A percentile compares a stretch with the other conserved stretches of the same genome.
These are phyloP conservation scores for Chrysanthemum seticuspe DNA, from an alignment of 129 eudicot genomes.

Conservation along the genomic window DNA sequence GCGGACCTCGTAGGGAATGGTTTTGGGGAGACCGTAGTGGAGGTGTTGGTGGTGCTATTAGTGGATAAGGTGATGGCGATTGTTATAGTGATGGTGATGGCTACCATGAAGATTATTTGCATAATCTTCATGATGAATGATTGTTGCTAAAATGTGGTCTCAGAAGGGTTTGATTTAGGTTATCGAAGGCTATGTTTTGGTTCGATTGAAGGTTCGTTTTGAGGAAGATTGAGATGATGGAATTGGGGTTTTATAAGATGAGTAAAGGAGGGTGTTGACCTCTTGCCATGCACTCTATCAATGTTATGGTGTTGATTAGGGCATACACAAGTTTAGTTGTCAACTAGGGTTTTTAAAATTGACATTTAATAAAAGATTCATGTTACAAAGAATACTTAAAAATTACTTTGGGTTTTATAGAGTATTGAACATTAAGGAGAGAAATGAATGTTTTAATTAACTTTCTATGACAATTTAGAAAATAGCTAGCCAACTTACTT, in stretches of 20 bases:
- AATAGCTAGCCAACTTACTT: too few species aligned
- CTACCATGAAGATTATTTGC: conserved; percentile 39
- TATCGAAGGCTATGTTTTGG: neutral
- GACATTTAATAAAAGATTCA: too few species aligned
- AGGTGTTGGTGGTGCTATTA: neutral
- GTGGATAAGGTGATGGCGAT: conserved; percentile 30
- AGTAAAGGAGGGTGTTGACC: conserved; percentile 26
- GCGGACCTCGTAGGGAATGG: conserved; percentile 21
- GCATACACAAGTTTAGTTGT: conserved; percentile 28
- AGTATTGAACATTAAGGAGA: too few species aligned
- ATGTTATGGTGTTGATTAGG: conserved; percentile 27
- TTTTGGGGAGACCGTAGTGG: neutral
- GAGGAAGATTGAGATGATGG: conserved; percentile 4
- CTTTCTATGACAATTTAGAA: too few species aligned
- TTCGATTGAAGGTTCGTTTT: conserved; percentile 9
- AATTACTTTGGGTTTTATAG: too few species aligned
- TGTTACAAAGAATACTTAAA: too few species aligned
- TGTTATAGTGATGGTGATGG: conserved; percentile 45
- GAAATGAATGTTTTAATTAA: too few species aligned
- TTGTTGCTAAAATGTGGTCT: neutral
- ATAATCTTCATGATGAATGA: conserved; percentile 24
- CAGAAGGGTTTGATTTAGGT: conserved; percentile 13
- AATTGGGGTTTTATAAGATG: conserved; percentile 25
- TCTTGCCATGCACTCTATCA: conserved; percentile 25
- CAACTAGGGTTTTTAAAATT: conserved; percentile 17